Evolutionary conservation across 257 asterid genomes (phyloP).

Genomic region (Jacaranda copaia): DNA sequence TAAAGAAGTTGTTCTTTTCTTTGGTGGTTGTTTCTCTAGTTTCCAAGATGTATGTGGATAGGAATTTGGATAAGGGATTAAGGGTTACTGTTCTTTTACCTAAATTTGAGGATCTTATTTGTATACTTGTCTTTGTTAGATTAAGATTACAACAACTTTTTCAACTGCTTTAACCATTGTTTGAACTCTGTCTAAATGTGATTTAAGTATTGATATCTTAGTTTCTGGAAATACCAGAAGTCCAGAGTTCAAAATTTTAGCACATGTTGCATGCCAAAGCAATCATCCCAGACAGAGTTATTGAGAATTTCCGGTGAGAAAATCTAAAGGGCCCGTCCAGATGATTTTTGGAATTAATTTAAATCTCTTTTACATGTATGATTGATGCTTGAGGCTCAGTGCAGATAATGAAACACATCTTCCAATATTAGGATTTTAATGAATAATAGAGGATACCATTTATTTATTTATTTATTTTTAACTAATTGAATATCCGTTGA

Average conservation of each 20-base stretch:
- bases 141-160: neutral
- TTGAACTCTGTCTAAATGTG: neutral
- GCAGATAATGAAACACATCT: neutral
- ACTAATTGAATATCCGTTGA: slow-evolving; percentile 2
- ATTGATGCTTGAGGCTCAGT: neutral
- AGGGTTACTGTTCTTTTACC: slow-evolving; percentile 1
- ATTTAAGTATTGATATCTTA: slow-evolving; percentile 30
- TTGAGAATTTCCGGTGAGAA: neutral
- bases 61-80: slow-evolving; percentile 13
- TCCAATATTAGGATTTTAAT: slow-evolving; percentile 15
- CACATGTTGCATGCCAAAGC: slow-evolving; percentile 12
- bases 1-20: neutral
- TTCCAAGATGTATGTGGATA: neutral
- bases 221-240: slow-evolving; percentile 25
- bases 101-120: slow-evolving; percentile 15
- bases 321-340: neutral
- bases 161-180: slow-evolving; percentile 3
- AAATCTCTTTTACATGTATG: neutral
- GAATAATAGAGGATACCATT: neutral
- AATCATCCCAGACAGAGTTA: neutral
- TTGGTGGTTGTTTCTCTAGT: neutral
- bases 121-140: neutral
- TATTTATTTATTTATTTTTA: neutral
- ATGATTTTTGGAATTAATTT: neutral
- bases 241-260: neutral